Evolutionary conservation across 202 grass and related monocot species (phyloP), one percentile per base, ranked within the genome.

Genomic region (Cymbopogon flexuosus): DNA sequence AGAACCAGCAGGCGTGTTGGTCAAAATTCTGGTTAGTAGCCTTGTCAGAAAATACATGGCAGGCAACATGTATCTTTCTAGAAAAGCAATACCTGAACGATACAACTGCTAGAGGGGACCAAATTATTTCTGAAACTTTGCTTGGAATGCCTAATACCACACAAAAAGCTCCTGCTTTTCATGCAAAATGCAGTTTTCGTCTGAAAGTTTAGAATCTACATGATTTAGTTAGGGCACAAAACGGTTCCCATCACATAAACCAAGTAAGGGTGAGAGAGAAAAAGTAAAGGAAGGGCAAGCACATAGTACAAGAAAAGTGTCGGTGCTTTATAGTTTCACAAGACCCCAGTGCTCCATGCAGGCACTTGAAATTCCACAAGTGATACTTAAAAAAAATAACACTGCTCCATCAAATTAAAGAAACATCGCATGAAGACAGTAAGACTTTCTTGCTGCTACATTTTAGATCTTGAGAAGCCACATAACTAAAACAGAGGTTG

Each of bases 1-100:
- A 41, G 39, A 33, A 40, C 40, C 40, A 41, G 9, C 40, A 41
- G 40, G 1, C 40, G 40, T 10, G 40, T 41, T 41, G 40, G 49
- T 81, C 42, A 58, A 66, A 68, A 27, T 39, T 76, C 12, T 31
- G 63, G 3, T 65, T 23, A 37, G 46, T 56, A 76, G n/a, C 60
- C 59, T 30, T 14, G 12, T 61, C 47, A 67, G 22, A 78, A 82
- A 78, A 40, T 68, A 73, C 54, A 58, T 4, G 54, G 8, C 8
- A 58, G 41, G 78, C 22, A 81, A 16, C 60, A 60, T 81, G 6
- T 12, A 58, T 27, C 37, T 75, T 75, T 80, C 42, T 67, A 68
- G 14, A 59, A 83, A 83, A 88, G 39, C 16, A 73, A 30, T 47
- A 39, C 7, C 7, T 24, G 33, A 65, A 81, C 47, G 14, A 21